Evolutionary conservation across 106 monocot species (phyloP), one percentile per base, ranked within the genome.

Genomic region (Gastrodia elata): DNA sequence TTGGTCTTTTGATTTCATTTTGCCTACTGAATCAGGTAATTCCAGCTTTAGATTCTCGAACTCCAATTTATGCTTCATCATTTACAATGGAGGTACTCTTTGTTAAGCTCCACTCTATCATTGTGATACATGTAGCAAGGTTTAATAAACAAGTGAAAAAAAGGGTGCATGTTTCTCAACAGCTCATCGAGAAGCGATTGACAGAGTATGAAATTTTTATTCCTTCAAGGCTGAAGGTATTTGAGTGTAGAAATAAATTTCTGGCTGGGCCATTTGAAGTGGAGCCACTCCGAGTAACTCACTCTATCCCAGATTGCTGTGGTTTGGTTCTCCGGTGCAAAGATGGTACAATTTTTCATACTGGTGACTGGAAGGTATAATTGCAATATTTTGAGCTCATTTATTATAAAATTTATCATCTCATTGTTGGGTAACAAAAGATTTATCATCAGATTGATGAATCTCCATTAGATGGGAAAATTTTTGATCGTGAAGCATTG

Each of bases 261-360:
- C 70, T 72, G 64, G 98, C 98, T 79, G 98, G 98, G 49, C 98
- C 98, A 73, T 98, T 98, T 82, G 98, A 98, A 77, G 91, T 98
- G 78, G 98, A 98, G 79, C 98, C 98, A 20, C 87, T 98, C 65
- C 87, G 98, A 56, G 98, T 98, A 73, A 98, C 98, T 52, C 98
- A 98, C 78, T 98, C 98, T 70, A 98, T 98, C 82, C 98, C 98
- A 64, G 98, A 98, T 87, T 98, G 98, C 59, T 98, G 93, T 79
- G 98, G 98, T 38, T 81, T 98, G 71, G 98, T 98, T 42, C 85
- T 98, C 27, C 88, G 98, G 0, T 98, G 98, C 72, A 77, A 78
- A 79, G 98, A 98, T 87, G 98, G 98, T 68, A 93, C 83, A 74
- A 87, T 98, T 79, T 73, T 98, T 78, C 98, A 98, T 76, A 93